phyloP scores from a whole-genome alignment of 192 early-diverging fungal species.

The Backusella macrospora region DNA sequence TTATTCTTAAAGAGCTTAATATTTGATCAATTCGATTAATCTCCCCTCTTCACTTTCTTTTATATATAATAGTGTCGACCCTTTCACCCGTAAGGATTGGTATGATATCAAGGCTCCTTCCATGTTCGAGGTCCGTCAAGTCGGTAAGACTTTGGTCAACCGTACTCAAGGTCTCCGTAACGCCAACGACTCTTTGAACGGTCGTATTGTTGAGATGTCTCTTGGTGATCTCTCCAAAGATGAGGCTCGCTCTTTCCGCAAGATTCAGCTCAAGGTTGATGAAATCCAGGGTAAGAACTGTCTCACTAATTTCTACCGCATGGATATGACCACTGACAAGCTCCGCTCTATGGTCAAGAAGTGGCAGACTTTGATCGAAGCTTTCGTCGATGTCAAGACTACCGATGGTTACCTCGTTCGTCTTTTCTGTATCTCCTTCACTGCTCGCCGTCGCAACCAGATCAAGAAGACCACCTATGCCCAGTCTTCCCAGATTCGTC shows the following conservation, averaged over 20 bases:
- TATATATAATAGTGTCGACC: slow-evolving; percentile 78
- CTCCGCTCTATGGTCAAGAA: slow-evolving; percentile 98
- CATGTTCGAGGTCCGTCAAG: slow-evolving; percentile 91
- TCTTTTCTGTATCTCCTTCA: slow-evolving; percentile 98
- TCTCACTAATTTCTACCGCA: slow-evolving; percentile 99
- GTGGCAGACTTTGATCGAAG: too few species aligned
- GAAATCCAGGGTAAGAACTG: slow-evolving; percentile 98
- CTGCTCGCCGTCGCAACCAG: slow-evolving; percentile 92
- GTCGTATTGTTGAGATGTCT: slow-evolving; percentile 95
- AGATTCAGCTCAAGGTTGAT: slow-evolving; percentile 95
- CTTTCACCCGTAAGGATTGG: slow-evolving; percentile 99
- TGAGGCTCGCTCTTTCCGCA: slow-evolving; percentile 94
- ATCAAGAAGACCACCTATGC: slow-evolving; percentile 98
- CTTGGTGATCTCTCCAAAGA: slow-evolving; percentile 95
- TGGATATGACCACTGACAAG: slow-evolving; percentile 99
- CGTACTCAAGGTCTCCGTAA: slow-evolving; percentile 98
- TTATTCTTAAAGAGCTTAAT: too few species aligned
- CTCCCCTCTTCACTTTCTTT: not conserved
- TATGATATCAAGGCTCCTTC: slow-evolving; percentile 99
- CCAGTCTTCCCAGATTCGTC: slow-evolving; percentile 92
- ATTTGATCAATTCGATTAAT: not conserved
- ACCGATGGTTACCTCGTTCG: too few species aligned
- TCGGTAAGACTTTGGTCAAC: slow-evolving; percentile 99
- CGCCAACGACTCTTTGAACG: slow-evolving; percentile 96
- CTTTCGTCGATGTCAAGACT: too few species aligned